Base-by-base conservation (phyloP, 192 early-diverging fungal genomes). In the Coemansia javaensis region DNA sequence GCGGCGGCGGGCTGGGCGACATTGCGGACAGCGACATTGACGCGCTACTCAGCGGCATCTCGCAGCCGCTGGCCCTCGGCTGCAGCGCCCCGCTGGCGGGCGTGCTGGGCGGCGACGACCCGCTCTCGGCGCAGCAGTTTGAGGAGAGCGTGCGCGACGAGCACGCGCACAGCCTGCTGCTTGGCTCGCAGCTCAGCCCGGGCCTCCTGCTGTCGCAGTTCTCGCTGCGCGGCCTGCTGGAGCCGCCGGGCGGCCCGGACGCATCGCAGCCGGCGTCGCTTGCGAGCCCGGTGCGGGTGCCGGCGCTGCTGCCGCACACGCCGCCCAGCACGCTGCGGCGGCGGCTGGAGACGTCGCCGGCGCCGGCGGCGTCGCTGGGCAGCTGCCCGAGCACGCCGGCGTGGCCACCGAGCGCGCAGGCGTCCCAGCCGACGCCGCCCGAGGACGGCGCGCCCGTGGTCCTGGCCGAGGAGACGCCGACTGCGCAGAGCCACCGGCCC, bases 131-230 rank as follows among this genome's bases (percentile, higher is more conserved):
- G 35, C 57, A 60, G 22, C 37, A 52, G 5, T 51, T 58, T 32
- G 56, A 66, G 16, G 50, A 66, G 28, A 66, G 63, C 40, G 20
- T 49, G 6, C 44, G 33, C 5, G 63, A 66, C 30, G 63, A 66
- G 16, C 47, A 42, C 8, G 12, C 46, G 9, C 32, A 58, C 27
- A 58, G 40, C 27, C 20, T 49, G 39, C 20, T 53, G n/a, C 11
- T 40, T 4, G 44, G 53, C 15, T 65, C 63, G 12, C 55, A 51
- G 39, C 45, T 39, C 8, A 11, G 25, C 1, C n/a, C 28, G 21
- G 47, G n/a, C 18, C 21, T 38, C 21, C 16, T 18, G 7, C 33
- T 36, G 22, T 47, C 46, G 6, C 48, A 50, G 11, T 2, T 50
- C 11, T 30, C n/a, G 16, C 12, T 21, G 18, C 16, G 9, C 30